Evolutionary conservation across 805 yeast species (phyloP).

Genomic region (Blastobotrys attinorum): DNA sequence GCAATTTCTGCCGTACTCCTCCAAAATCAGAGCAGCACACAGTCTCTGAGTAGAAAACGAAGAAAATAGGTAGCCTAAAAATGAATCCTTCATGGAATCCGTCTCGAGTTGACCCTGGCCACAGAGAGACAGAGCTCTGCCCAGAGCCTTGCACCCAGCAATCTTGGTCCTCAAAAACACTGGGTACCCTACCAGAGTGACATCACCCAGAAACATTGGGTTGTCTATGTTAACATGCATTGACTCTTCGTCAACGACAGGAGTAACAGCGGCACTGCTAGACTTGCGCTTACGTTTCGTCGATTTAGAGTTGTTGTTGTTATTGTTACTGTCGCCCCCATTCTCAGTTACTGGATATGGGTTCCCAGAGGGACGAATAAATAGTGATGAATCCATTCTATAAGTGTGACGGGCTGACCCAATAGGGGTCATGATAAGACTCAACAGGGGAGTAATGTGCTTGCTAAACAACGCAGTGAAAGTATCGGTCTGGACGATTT

Average conservation of each 20-base stretch:
- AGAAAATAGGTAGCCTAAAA: conserved; percentile 40
- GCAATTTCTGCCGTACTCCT: conserved; percentile 41
- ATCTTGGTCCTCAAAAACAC: conserved; percentile 67
- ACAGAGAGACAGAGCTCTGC: conserved; percentile 35
- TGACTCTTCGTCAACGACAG: conserved; percentile 4
- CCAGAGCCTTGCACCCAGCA: conserved; percentile 68
- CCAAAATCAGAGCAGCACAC: conserved; percentile 57
- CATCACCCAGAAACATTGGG: conserved; percentile 87
- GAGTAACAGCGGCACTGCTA: conserved; percentile 15
- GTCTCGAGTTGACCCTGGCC: conserved; percentile 10
- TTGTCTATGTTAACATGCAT: conserved; percentile 74
- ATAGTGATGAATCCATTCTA: conserved; percentile 65
- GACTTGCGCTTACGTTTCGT: conserved; percentile 34
- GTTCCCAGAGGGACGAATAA: conserved; percentile 74
- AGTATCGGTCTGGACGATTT: conserved; percentile 21
- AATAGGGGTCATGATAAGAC: conserved; percentile 82
- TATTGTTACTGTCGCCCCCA: conserved; percentile 16
- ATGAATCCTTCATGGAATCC: conserved; percentile 10
- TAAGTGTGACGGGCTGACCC: conserved; percentile 88
- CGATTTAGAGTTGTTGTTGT: conserved; percentile 1
- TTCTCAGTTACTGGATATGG: conserved; percentile 24
- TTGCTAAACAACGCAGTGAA: conserved; percentile 47
- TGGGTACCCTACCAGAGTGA: conserved; percentile 71
- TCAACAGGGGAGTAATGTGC: conserved; percentile 54
- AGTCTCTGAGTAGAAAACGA: conserved; percentile 77